Evolutionary conservation across 164 flowering plant genomes (phyloP), one percentile per base, ranked within the genome.

Genomic region (Dillenia turbinata): DNA sequence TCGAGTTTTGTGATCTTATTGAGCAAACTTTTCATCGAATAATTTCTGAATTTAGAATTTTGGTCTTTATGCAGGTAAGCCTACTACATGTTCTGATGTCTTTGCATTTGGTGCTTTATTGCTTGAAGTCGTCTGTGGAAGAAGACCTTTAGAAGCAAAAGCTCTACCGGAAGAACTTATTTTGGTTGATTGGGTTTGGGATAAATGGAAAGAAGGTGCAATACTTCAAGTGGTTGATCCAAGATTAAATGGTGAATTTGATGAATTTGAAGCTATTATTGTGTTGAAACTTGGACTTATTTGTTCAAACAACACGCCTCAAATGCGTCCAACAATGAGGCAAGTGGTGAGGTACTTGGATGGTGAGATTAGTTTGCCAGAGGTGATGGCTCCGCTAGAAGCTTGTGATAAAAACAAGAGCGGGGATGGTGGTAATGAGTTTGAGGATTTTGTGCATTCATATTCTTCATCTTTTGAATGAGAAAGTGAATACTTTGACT

Each of bases 21-120:
- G 40, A 33, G 40, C 40, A 33, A 33, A 33, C 40, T 33, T 33
- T 33, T 33, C 40, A 33, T 19, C 0, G 40, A 0, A 33, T 33
- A 33, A 33, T 33, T 33, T 33, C 7, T 33, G 40, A 33, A 33
- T 4, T 33, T 33, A 33, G 40, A 33, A 33, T 33, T 33, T 33
- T 33, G 40, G 40, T 33, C 40, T 33, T 2, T 67, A 75, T 22
- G 78, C 84, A 0, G 87, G 92, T 1, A 82, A 79, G 77, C 79
- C 89, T 0, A 82, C 85, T 0, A 70, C 78, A 11, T 71, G 83
- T 51, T 74, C 85, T 0, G 92, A 86, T 54, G 85, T 84, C 52
- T 86, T 71, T 47, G 88, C 88, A 0, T 83, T 83, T 49, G 91
- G 91, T 24, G 88, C 87, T 0, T 57, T 86, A 40, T 54, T 84